phyloP scores from a whole-genome alignment of 257 asterid genomes.

The Henckelia pumila region DNA sequence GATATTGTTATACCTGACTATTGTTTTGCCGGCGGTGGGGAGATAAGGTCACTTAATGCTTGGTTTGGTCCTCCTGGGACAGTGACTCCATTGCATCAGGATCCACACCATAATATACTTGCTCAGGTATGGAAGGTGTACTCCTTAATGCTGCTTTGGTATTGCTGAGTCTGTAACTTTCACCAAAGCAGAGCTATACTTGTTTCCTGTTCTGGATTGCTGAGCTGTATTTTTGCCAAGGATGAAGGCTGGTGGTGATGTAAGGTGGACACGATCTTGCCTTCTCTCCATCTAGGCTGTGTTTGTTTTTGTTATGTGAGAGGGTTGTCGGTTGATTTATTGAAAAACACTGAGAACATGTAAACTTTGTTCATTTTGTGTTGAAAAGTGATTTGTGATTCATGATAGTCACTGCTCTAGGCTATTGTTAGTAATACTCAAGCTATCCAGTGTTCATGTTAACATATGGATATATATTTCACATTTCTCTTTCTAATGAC shows the following conservation, averaged over 20 bases:
- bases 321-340: not conserved
- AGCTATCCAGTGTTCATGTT: not conserved
- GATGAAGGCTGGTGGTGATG: constrained; percentile 3
- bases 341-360: not conserved
- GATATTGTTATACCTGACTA: constrained; percentile 92
- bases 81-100: constrained; percentile 96
- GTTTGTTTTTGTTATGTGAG: not conserved
- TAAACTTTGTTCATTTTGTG: not conserved
- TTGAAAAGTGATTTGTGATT: not conserved
- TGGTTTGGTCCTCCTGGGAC: constrained; percentile 98
- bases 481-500: no score
- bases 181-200: constrained; percentile 1
- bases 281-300: constrained; percentile 7
- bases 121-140: constrained; percentile 67
- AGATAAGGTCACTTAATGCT: constrained; percentile 84
- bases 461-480: not conserved
- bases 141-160: not conserved
- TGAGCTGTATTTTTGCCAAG: not conserved
- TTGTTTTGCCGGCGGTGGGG: constrained; percentile 92
- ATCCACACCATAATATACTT: constrained; percentile 96
- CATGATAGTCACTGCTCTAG: constrained; percentile 14
- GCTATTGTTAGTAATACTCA: not conserved
- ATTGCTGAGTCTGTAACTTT: constrained; percentile 8
- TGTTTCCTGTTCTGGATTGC: not conserved
- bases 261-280: constrained; percentile 2